Conservation (phyloP, 495 filamentous ascomycete genomes). For the Thozetella sp. region DNA sequence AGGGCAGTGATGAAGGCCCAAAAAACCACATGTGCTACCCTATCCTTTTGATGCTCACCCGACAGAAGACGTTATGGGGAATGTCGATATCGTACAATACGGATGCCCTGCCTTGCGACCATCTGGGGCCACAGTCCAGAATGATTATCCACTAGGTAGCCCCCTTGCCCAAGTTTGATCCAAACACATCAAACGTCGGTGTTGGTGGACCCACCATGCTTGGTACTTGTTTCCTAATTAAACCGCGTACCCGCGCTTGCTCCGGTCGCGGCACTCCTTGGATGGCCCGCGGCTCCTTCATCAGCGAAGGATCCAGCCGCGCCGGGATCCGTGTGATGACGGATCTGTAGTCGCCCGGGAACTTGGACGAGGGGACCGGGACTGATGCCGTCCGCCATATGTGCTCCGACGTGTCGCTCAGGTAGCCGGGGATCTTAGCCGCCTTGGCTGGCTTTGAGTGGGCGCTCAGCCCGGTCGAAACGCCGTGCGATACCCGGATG, state of each 20-base stretch:
- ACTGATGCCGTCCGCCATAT: slow-evolving; percentile 90
- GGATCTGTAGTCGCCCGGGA: slow-evolving; percentile 65
- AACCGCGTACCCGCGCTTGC: slow-evolving; percentile 56
- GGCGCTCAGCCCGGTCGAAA: slow-evolving; percentile 26
- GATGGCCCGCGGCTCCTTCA: slow-evolving; percentile 84
- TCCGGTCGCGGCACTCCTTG: slow-evolving; percentile 72
- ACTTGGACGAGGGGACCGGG: slow-evolving; percentile 70
- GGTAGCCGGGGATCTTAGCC: slow-evolving; percentile 63
- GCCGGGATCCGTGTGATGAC: slow-evolving; percentile 67
- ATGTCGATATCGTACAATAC: slow-evolving; percentile 4
- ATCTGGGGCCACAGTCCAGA: no score
- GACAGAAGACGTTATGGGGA: not conserved
- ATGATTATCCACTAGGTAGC: no score
- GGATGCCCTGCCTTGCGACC: no score
- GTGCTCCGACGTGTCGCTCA: slow-evolving; percentile 86
- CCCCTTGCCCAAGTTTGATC: no score
- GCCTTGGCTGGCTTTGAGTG: slow-evolving; percentile 28
- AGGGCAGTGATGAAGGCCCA: no score
- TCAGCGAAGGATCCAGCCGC: slow-evolving; percentile 80
- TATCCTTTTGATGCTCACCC: not conserved
- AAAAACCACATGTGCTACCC: not conserved
- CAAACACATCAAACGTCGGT: slow-evolving; percentile 11
- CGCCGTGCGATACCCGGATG: slow-evolving; percentile 42
- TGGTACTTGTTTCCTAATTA: slow-evolving; percentile 71
- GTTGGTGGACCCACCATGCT: slow-evolving; percentile 56